These are phyloP conservation scores for Wickerhamiella nectarea DNA, from an alignment of 805 yeast genomes.

Conservation along the genomic window DNA sequence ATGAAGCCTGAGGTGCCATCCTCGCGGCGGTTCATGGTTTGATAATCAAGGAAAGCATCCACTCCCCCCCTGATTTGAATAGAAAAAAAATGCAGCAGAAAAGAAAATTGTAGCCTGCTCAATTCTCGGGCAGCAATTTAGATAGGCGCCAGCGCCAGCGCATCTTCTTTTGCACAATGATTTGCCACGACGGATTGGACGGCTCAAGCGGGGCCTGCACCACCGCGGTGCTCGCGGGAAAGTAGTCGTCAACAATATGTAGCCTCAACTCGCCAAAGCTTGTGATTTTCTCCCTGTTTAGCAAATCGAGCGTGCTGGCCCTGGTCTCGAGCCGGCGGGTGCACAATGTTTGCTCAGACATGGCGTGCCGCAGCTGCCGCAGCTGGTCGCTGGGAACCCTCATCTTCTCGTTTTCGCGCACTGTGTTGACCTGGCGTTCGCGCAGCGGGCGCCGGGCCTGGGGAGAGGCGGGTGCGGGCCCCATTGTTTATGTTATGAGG, in stretches of 20 bases:
- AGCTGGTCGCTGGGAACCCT: slow-evolving; percentile 13
- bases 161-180: slow-evolving; percentile 25
- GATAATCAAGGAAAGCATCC: neutral
- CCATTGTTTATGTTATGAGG: neutral
- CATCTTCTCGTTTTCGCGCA: slow-evolving; percentile 16
- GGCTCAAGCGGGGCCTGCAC: slow-evolving; percentile 1
- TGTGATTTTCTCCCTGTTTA: slow-evolving; percentile 30
- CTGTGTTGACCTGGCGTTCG: slow-evolving; percentile 15
- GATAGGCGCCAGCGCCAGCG: slow-evolving; percentile 40
- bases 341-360: slow-evolving; percentile 9
- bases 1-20: neutral
- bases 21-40: neutral
- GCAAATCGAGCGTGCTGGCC: slow-evolving; percentile 29
- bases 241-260: slow-evolving; percentile 23
- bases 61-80: neutral
- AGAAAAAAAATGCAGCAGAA: neutral
- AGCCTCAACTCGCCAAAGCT: slow-evolving; percentile 20
- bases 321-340: slow-evolving; percentile 11
- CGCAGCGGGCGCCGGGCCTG: slow-evolving; percentile 7
- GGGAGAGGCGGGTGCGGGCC: neutral
- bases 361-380: slow-evolving; percentile 9
- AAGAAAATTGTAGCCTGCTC: no score
- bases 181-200: slow-evolving; percentile 16
- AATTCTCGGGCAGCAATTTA: slow-evolving; percentile 30
- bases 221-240: slow-evolving; percentile 15